These are phyloP conservation scores for Casuarina glauca DNA, from an alignment of 306 rosid species.

Conservation along the genomic window DNA sequence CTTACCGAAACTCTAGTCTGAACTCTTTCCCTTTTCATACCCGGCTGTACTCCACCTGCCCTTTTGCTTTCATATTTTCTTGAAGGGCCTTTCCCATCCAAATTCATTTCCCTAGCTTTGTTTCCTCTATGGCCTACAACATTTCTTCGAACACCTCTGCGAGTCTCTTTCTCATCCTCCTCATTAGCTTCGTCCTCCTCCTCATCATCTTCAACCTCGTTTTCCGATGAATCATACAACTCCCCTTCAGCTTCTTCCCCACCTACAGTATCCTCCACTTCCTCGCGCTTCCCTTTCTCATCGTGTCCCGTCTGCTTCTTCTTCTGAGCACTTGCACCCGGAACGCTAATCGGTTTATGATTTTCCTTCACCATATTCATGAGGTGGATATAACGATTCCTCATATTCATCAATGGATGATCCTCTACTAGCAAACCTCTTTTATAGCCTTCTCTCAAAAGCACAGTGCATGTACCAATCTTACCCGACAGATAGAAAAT, in stretches of 20 bases:
- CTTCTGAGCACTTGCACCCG: conserved; percentile 24
- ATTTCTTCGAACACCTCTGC: conserved; percentile 21
- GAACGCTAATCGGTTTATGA: conserved; percentile 33
- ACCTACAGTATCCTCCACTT: conserved; percentile 19
- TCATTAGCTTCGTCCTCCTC: no score
- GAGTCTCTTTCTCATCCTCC: conserved; percentile 32
- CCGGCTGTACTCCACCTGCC: conserved; percentile 15
- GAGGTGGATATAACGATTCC: conserved; percentile 68
- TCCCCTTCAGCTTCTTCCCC: conserved; percentile 39
- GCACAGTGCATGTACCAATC: conserved; percentile 64
- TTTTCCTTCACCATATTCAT: conserved; percentile 59
- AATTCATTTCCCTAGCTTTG: conserved; percentile 25
- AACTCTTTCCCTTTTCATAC: conserved; percentile 19
- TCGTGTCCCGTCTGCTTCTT: conserved; percentile 32
- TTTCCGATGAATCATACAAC: conserved; percentile 34
- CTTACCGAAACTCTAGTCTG: conserved; percentile 23
- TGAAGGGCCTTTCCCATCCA: conserved; percentile 14
- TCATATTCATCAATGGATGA: conserved; percentile 54
- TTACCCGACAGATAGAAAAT: conserved; percentile 76
- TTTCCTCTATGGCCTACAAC: conserved; percentile 21
- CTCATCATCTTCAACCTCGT: conserved; percentile 15
- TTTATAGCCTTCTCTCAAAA: conserved; percentile 75
- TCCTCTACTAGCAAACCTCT: conserved; percentile 62
- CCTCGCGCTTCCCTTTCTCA: conserved; percentile 23
- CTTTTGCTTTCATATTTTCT: conserved; percentile 37